Percentiles rank a stretch among this genome's conserved stretches.
Evolutionary conservation across 345 rosid genomes (phyloP).

Genomic region (Clausena lansium): DNA sequence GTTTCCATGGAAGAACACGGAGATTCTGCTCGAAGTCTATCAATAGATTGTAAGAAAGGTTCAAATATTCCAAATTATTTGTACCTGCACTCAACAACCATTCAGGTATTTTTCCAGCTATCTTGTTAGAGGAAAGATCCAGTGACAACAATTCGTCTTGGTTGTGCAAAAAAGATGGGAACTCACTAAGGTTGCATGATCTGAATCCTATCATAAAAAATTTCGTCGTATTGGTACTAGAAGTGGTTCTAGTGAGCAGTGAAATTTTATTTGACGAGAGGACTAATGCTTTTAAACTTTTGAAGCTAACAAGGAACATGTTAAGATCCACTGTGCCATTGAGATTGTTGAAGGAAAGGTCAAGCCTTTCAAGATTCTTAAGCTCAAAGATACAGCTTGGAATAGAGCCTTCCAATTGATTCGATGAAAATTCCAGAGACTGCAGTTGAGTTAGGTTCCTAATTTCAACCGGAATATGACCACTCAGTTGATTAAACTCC

Average conservation of each 20-base stretch:
- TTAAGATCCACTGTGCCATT: constrained; percentile 6
- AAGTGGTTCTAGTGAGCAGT: not conserved
- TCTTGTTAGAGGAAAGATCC: not conserved
- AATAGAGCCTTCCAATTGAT: not conserved
- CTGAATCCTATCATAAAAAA: not conserved
- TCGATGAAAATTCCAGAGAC: not conserved
- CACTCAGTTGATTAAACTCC: not conserved
- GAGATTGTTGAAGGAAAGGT: constrained; percentile 3
- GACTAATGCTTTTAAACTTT: not conserved
- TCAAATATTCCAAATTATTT: not conserved
- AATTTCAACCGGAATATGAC: not conserved
- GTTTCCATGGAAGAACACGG: not conserved
- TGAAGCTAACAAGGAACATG: not conserved
- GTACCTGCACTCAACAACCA: not conserved
- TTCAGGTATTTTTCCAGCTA: not conserved
- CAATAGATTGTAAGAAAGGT: not conserved
- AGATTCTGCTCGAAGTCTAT: not conserved
- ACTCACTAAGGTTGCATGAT: not conserved
- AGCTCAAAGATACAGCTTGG: not conserved
- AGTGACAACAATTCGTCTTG: not conserved
- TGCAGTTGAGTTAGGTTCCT: not conserved
- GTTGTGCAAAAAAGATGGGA: not conserved
- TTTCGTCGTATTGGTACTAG: not conserved
- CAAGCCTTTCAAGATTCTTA: not conserved
- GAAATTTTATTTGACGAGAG: constrained; percentile 17